A percentile compares a stretch with the other conserved stretches of the same genome.
phyloP scores from a whole-genome alignment of 2,329 filamentous ascomycete species.

The Xylariales sp. region DNA sequence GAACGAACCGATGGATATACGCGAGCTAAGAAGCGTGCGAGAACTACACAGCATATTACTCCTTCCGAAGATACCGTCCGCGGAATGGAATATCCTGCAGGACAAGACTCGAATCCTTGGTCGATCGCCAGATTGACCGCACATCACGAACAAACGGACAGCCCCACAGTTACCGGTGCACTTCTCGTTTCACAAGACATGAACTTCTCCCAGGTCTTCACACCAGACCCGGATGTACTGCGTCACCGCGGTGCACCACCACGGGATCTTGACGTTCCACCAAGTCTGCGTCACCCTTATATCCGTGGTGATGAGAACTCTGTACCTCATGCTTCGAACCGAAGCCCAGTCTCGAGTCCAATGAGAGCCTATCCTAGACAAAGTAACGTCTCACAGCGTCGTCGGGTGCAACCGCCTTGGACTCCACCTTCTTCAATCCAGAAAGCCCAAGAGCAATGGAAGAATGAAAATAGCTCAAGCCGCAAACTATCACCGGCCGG shows the following conservation, averaged over 20 bases:
- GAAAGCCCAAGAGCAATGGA: slow-evolving; percentile 6
- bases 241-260: slow-evolving; percentile 21
- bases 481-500: slow-evolving; percentile 5
- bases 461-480: neutral
- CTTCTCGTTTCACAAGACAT: neutral
- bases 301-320: slow-evolving; percentile 3
- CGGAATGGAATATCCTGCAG: no score
- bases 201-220: slow-evolving; percentile 7
- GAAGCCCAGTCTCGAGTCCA: slow-evolving; percentile 21
- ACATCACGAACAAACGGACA: neutral
- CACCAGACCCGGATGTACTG: slow-evolving; percentile 24
- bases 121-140: no score
- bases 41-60: neutral
- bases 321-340: slow-evolving; percentile 20
- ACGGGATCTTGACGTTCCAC: slow-evolving; percentile 23
- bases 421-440: slow-evolving; percentile 25
- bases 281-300: slow-evolving; percentile 12
- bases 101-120: no score
- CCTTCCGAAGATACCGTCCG: no score
- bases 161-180: neutral
- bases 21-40: slow-evolving; percentile 5
- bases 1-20: slow-evolving; percentile 3
- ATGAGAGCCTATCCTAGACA: slow-evolving; percentile 4
- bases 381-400: slow-evolving; percentile 5
- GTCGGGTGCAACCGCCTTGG: slow-evolving; percentile 20